Evolutionary conservation across 768 basidiomycete genomes (phyloP).

Genomic region (Coprinellus aureogranulatus): DNA sequence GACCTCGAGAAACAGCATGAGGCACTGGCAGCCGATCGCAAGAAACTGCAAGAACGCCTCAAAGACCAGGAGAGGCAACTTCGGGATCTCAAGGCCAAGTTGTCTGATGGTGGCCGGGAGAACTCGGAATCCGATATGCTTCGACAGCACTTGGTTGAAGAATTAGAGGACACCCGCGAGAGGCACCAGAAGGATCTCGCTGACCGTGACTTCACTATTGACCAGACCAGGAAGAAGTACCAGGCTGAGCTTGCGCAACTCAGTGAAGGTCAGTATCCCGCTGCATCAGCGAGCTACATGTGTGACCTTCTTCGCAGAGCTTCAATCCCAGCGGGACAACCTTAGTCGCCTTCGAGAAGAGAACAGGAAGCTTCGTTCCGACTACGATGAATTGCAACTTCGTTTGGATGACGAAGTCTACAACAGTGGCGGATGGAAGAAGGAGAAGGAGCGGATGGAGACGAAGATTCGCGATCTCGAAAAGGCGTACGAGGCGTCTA

Average conservation of each 20-base stretch:
- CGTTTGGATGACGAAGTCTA: conserved; percentile 77
- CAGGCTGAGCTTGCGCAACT: conserved; percentile 79
- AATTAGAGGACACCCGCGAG: conserved; percentile 75
- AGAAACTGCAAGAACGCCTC: conserved; percentile 48
- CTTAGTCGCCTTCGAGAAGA: conserved; percentile 78
- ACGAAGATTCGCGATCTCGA: conserved; percentile 75
- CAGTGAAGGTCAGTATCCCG: conserved; percentile 60
- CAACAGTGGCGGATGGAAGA: conserved; percentile 78
- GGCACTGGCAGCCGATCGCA: conserved; percentile 50
- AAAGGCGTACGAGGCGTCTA: conserved; percentile 72
- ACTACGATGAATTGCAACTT: conserved; percentile 72
- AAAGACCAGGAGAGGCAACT: conserved; percentile 50
- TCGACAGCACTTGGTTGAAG: conserved; percentile 66
- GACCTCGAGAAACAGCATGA: conserved; percentile 61
- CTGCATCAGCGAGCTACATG: too few relatives aligned
- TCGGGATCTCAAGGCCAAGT: conserved; percentile 57
- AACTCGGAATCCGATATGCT: conserved; percentile 63
- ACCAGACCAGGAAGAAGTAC: conserved; percentile 84
- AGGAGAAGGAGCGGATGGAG: conserved; percentile 84
- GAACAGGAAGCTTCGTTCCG: conserved; percentile 71
- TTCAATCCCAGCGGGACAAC: conserved; percentile 74
- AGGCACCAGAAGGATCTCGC: conserved; percentile 78
- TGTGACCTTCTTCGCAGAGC: conserved; percentile 43
- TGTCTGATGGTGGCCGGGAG: conserved; percentile 68
- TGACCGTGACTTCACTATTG: conserved; percentile 72